Evolutionary conservation across 805 yeast genomes (phyloP).

Genomic region (Lipomyces starkeyi): DNA sequence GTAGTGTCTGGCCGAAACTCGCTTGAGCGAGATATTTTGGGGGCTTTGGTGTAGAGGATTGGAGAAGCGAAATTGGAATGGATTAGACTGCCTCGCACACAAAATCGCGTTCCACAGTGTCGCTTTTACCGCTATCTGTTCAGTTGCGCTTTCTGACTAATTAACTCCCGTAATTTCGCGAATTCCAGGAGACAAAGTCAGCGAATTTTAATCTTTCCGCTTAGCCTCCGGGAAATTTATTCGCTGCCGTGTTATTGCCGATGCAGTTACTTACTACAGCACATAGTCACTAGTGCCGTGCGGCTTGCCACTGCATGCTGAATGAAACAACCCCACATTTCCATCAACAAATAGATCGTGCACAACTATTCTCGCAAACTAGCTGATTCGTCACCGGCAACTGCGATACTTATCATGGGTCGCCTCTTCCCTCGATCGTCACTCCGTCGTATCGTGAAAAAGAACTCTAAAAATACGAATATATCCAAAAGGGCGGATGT

Average conservation of each 20-base stretch:
- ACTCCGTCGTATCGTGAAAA: constrained; percentile 24
- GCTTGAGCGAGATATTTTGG: not conserved
- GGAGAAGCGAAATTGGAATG: too few species aligned
- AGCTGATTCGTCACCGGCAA: not conserved
- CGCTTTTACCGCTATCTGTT: too few species aligned
- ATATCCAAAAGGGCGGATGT: constrained; percentile 27
- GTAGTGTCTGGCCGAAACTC: not conserved
- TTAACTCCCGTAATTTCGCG: not conserved
- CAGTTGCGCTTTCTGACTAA: not conserved
- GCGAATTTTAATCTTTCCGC: not conserved
- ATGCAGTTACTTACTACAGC: not conserved
- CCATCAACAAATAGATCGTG: not conserved
- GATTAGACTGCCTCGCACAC: too few species aligned
- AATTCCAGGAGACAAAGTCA: not conserved
- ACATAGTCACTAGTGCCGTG: not conserved
- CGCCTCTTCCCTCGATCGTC: constrained; percentile 30
- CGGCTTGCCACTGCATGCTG: not conserved
- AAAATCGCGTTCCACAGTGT: too few species aligned
- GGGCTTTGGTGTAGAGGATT: not conserved
- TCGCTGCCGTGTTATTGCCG: not conserved
- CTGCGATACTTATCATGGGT: constrained; percentile 14
- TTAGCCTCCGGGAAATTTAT: not conserved
- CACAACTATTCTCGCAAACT: not conserved
- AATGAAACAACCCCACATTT: not conserved
- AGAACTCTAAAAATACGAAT: constrained; percentile 8